Percentiles rank a stretch among this genome's conserved stretches.
These are phyloP conservation scores for Pholiota microspora DNA, from an alignment of 768 basidiomycete species.

Conservation along the genomic window DNA sequence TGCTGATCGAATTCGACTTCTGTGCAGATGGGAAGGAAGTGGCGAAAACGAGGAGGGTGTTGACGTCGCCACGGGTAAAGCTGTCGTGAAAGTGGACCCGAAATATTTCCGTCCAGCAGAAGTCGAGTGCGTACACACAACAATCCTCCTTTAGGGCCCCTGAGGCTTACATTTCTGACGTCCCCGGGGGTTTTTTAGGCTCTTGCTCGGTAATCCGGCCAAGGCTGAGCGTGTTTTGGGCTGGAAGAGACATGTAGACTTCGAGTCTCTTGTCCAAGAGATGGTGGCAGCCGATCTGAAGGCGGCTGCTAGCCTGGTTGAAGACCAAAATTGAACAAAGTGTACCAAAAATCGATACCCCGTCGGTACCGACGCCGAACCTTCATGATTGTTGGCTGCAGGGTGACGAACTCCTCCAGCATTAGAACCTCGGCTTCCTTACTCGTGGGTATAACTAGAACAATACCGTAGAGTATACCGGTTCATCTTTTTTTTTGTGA, in stretches of 20 bases:
- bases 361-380: not conserved
- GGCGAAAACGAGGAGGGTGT: conserved; percentile 79
- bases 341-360: no score
- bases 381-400: not conserved
- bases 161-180: not conserved
- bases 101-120: conserved; percentile 94
- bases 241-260: conserved; percentile 87
- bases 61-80: conserved; percentile 63
- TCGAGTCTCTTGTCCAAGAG: conserved; percentile 83
- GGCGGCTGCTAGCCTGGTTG: conserved; percentile 69
- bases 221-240: conserved; percentile 89
- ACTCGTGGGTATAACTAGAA: not conserved
- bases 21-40: conserved; percentile 67
- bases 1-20: conserved; percentile 3
- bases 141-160: not conserved
- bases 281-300: conserved; percentile 87
- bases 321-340: conserved; percentile 69
- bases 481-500: not conserved
- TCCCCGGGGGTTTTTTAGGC: conserved; percentile 37
- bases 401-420: not conserved
- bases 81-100: conserved; percentile 82
- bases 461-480: not conserved
- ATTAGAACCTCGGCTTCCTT: no score
- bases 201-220: conserved; percentile 82
- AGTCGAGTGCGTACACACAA: conserved; percentile 79